Conservation (phyloP, 2,329 filamentous ascomycete genomes). For the Emmonsiellopsis sp. region DNA sequence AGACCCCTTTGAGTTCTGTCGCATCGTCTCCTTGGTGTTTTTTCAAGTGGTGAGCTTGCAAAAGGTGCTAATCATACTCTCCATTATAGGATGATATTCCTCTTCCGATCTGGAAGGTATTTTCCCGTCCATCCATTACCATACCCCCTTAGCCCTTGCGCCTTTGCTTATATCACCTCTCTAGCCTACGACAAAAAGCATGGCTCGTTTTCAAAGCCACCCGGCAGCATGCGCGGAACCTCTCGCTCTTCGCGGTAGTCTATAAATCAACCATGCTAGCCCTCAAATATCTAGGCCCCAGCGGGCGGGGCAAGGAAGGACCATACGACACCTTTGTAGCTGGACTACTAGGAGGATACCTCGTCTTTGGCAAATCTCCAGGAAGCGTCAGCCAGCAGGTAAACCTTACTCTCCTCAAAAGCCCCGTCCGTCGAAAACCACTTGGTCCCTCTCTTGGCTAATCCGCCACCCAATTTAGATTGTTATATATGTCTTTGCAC, state of each 20-base stretch:
- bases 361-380: conserved; percentile 76
- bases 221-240: conserved; percentile 78
- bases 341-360: conserved; percentile 80
- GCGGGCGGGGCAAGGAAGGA: conserved; percentile 47
- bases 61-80: conserved; percentile 10
- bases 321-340: conserved; percentile 78
- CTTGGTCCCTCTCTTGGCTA: not conserved
- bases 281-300: conserved; percentile 49
- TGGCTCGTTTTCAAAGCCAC: conserved; percentile 75
- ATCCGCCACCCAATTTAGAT: conserved; percentile 48
- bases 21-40: not conserved
- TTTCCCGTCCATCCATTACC: not conserved
- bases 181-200: conserved; percentile 63
- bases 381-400: conserved; percentile 72
- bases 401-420: conserved; percentile 3
- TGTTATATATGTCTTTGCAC: conserved; percentile 93
- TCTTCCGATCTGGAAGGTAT: conserved; percentile 85
- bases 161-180: not conserved
- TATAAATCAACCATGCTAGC: conserved; percentile 79
- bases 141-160: conserved; percentile 1
- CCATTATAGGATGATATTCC: conserved; percentile 70
- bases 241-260: conserved; percentile 80
- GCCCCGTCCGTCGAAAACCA: conserved; percentile 9
- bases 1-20: conserved; percentile 11
- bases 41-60: not conserved